Evolutionary conservation across 2,329 filamentous ascomycete genomes (phyloP).

Genomic region (Anisogramma anomala): DNA sequence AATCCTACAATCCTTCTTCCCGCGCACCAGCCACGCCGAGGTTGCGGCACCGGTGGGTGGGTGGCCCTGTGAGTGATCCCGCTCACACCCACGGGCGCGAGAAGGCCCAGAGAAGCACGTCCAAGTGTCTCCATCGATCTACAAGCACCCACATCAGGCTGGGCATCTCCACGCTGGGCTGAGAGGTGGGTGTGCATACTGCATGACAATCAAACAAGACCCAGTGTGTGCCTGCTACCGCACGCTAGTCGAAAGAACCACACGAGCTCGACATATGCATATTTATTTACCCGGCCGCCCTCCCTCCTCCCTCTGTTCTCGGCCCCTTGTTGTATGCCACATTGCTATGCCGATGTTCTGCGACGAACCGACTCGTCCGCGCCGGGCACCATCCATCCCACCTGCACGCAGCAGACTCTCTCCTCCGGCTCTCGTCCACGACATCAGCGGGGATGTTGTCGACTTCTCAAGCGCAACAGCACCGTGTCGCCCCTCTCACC

Average conservation of each 20-base stretch:
- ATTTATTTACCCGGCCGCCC: conserved; percentile 14
- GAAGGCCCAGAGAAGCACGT: no score
- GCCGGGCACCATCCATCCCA: no score
- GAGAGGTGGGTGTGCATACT: conserved; percentile 1
- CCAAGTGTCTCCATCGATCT: background rate
- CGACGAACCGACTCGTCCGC: background rate
- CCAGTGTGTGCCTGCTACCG: conserved; percentile 1
- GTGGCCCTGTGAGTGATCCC: no score
- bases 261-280: conserved; percentile 3
- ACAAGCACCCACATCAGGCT: background rate
- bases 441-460: conserved; percentile 48
- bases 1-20: conserved; percentile 4
- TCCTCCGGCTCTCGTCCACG: no score
- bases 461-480: conserved; percentile 38
- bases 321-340: conserved; percentile 2
- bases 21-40: background rate
- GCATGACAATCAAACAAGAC: background rate
- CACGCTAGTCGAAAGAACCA: conserved; percentile 7
- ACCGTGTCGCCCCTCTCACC: conserved; percentile 25
- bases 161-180: conserved; percentile 6
- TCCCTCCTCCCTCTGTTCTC: conserved; percentile 1
- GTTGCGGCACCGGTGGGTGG: no score
- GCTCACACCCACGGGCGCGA: no score
- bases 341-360: background rate
- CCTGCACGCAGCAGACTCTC: no score